These are phyloP conservation scores for Coelastrella sp. DNA, from an alignment of 139 green algal species.

Conservation along the genomic window DNA sequence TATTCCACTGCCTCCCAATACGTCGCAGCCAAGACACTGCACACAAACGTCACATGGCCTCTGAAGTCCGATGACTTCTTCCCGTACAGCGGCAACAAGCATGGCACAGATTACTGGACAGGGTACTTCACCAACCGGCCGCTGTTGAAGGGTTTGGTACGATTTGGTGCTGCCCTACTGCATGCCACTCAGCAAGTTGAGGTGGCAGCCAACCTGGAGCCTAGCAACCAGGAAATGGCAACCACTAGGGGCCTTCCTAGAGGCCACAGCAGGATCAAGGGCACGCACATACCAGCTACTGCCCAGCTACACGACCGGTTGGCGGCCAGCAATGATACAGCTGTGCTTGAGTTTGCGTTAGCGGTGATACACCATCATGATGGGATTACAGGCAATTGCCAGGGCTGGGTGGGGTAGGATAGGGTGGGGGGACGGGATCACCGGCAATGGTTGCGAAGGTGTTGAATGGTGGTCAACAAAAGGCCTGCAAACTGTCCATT, in stretches of 20 bases:
- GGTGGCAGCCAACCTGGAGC: conserved; percentile 4
- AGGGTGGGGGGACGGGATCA: too few species aligned
- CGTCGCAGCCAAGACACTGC: conserved; percentile 70
- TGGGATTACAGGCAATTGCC: conserved; percentile 16
- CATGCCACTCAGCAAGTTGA: conserved; percentile 17
- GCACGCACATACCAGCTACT: too few species aligned
- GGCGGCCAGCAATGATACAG: neutral
- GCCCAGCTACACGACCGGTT: neutral
- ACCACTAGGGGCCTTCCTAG: neutral
- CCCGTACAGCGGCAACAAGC: conserved; percentile 83
- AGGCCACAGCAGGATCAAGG: neutral
- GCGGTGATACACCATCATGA: neutral
- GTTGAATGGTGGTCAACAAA: too few species aligned
- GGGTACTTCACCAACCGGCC: conserved; percentile 21
- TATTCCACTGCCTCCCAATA: conserved; percentile 90
- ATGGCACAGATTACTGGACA: conserved; percentile 48
- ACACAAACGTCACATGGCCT: conserved; percentile 61
- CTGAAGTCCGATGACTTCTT: conserved; percentile 93
- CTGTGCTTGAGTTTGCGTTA: conserved; percentile 34
- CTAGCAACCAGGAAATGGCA: neutral
- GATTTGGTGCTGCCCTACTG: neutral
- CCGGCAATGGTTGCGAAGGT: too few species aligned
- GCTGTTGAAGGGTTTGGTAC: neutral
- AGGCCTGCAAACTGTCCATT: too few species aligned
- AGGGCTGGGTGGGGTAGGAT: too few species aligned